A percentile compares a stretch with the other conserved stretches of the same genome.
These are phyloP conservation scores for Boletus rubroflammeus DNA, from an alignment of 768 basidiomycete genomes.

Conservation along the genomic window DNA sequence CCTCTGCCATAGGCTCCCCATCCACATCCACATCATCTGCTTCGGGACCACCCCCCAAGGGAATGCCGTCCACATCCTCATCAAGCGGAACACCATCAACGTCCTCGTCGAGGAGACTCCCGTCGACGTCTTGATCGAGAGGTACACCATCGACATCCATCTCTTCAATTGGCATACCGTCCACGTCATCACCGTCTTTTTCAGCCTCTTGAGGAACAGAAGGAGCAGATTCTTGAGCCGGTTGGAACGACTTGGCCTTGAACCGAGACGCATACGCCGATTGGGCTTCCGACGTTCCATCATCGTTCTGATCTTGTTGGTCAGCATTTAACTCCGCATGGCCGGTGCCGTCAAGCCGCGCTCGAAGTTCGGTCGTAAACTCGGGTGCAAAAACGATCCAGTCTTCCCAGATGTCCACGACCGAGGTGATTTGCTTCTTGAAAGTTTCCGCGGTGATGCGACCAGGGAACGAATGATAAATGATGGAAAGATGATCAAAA, in stretches of 20 bases:
- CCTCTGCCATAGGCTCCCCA: constrained; percentile 30
- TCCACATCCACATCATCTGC: constrained; percentile 20
- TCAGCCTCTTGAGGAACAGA: constrained; percentile 26
- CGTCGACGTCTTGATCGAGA: constrained; percentile 38
- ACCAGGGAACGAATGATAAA: constrained; percentile 95
- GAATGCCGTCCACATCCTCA: constrained; percentile 39
- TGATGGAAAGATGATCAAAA: constrained; percentile 91
- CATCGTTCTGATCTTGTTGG: constrained; percentile 24
- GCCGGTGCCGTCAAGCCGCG: constrained; percentile 64
- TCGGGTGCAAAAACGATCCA: constrained; percentile 96
- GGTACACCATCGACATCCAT: constrained; percentile 51
- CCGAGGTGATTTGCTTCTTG: constrained; percentile 84
- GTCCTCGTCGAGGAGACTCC: constrained; percentile 32
- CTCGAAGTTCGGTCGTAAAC: constrained; percentile 69
- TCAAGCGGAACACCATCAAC: constrained; percentile 28
- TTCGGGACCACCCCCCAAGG: constrained; percentile 27
- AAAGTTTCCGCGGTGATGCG: constrained; percentile 95
- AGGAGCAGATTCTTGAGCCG: constrained; percentile 46
- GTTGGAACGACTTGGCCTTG: constrained; percentile 75
- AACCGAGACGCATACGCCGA: constrained; percentile 56
- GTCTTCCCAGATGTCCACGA: constrained; percentile 96
- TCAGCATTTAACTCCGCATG: constrained; percentile 28
- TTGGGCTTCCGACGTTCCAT: constrained; percentile 21
- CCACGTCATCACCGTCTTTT: constrained; percentile 46
- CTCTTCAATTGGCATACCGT: constrained; percentile 50